A percentile compares a stretch with the other conserved stretches of the same genome.
Conservation (phyloP, 2,329 filamentous ascomycete genomes). For the Diplocarpon mali region DNA sequence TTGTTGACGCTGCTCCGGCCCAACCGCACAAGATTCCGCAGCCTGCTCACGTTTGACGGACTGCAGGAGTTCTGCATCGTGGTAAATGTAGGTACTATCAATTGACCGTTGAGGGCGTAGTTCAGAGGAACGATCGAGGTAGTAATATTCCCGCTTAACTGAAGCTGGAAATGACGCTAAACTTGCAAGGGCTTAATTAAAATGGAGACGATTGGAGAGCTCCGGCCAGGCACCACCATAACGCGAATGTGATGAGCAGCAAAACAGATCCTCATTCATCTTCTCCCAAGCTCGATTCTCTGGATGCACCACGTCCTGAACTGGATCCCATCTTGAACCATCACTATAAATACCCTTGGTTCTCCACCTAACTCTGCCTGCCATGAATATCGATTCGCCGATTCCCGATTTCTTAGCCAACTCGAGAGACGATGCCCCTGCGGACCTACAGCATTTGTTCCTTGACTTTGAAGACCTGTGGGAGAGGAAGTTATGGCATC, state of each 20-base stretch:
- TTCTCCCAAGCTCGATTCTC: background rate
- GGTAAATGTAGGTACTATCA: conserved; percentile 17
- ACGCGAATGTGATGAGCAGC: background rate
- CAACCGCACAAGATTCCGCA: conserved; percentile 45
- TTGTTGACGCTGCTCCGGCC: conserved; percentile 30
- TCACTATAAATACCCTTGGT: background rate
- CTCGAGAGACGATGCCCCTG: conserved; percentile 77
- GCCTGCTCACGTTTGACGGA: conserved; percentile 40
- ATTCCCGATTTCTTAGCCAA: conserved; percentile 88
- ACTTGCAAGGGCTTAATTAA: background rate
- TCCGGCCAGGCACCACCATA: background rate
- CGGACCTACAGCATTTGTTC: conserved; percentile 78
- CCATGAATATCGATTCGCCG: conserved; percentile 67
- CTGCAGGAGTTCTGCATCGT: conserved; percentile 31
- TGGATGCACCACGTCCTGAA: background rate
- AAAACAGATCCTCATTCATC: background rate
- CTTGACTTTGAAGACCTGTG: conserved; percentile 91
- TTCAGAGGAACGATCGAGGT: conserved; percentile 6
- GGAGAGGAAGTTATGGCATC: conserved; percentile 99
- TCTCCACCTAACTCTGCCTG: conserved; percentile 9
- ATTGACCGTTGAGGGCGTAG: conserved; percentile 12
- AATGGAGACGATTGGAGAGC: background rate
- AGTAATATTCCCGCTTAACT: background rate
- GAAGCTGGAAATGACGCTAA: conserved; percentile 11
- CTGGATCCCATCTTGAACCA: background rate